These are phyloP conservation scores for Pseudopithomyces chartarum DNA, from an alignment of 2,329 filamentous ascomycete genomes.

Conservation along the genomic window DNA sequence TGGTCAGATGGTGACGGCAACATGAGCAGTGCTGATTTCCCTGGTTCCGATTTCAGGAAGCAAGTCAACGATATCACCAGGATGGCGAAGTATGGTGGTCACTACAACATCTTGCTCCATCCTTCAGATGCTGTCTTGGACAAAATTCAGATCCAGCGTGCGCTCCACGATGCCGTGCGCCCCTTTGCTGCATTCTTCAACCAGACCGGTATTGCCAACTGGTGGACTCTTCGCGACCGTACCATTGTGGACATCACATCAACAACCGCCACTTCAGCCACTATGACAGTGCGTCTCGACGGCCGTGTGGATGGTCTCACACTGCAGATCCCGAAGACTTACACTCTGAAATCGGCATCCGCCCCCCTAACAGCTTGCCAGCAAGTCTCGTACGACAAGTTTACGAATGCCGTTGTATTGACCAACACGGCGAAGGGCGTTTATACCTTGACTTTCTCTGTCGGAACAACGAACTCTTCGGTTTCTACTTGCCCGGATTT, in stretches of 20 bases:
- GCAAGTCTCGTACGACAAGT: slow-evolving; percentile 5
- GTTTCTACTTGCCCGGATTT: slow-evolving; percentile 9
- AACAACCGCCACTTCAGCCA: neutral
- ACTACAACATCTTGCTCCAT: slow-evolving; percentile 12
- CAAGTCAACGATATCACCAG: slow-evolving; percentile 7
- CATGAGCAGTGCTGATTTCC: slow-evolving; percentile 12
- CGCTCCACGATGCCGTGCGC: slow-evolving; percentile 9
- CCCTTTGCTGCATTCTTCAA: slow-evolving; percentile 10
- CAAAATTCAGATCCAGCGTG: slow-evolving; percentile 11
- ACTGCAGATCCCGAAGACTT: slow-evolving; percentile 7
- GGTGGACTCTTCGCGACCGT: slow-evolving; percentile 11
- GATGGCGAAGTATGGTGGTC: slow-evolving; percentile 11
- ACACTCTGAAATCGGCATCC: slow-evolving; percentile 3
- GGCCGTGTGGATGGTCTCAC: slow-evolving; percentile 8
- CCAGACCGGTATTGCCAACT: slow-evolving; percentile 11
- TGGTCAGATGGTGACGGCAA: slow-evolving; percentile 13
- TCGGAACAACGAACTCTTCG: neutral
- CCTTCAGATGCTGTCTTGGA: slow-evolving; percentile 10
- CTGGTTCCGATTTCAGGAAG: slow-evolving; percentile 9
- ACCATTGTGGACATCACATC: slow-evolving; percentile 2
- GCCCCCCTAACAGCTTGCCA: slow-evolving; percentile 4
- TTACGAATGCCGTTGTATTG: slow-evolving; percentile 9
- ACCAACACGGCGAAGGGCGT: slow-evolving; percentile 6
- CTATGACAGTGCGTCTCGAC: slow-evolving; percentile 7
- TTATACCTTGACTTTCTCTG: slow-evolving; percentile 3